Base-by-base conservation (phyloP, 768 basidiomycete species). In the Russula dissimulans region DNA sequence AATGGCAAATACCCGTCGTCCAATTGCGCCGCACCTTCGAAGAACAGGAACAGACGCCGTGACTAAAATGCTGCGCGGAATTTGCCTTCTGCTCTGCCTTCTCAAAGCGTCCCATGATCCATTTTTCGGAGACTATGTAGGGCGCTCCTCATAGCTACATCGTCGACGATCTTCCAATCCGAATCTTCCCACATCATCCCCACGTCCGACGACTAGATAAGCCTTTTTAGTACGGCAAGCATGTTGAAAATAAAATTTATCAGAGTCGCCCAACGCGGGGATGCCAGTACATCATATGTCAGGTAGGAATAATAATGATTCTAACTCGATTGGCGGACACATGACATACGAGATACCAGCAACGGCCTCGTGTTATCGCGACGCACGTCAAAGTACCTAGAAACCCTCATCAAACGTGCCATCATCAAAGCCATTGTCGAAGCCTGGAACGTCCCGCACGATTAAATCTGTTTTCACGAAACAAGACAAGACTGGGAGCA, bases 381-480 rank as follows among this genome's bases (percentile, higher is more conserved):
- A 50, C 44, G 34, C 12, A 29, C 14, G 17, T 34, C 46, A 6
- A 22, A n/a, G 17, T n/a, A 56, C 41, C 68, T 60, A 70, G 66
- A 65, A 68, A 61, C 63, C 67, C 2, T 65, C 70, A 6, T 56
- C 64, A 46, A 38, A 58, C 29, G 63, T 56, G 42, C 26, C 22
- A 3, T 32, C 18, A 2, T 68, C 42, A 9, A 39, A 67, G 11
- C 71, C 73, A 15, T 72, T 43, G 1, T 69, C 46, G 34, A 55
- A 77, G n/a, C 74, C 76, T 76, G 41, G 31, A 54, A 15, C 39
- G 26, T n/a, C 31, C 38, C 46, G 17, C 32, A 29, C 38, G 38
- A 48, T 36, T 26, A 60, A 50, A 34, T 48, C 14, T 43, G 14
- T 38, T 57, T 48, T n/a, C 68, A 47, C 68, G 56, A 34, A 48